Evolutionary conservation across 805 yeast species (phyloP), one percentile per base, ranked within the genome.

Genomic region (Saturnispora zaruensis): DNA sequence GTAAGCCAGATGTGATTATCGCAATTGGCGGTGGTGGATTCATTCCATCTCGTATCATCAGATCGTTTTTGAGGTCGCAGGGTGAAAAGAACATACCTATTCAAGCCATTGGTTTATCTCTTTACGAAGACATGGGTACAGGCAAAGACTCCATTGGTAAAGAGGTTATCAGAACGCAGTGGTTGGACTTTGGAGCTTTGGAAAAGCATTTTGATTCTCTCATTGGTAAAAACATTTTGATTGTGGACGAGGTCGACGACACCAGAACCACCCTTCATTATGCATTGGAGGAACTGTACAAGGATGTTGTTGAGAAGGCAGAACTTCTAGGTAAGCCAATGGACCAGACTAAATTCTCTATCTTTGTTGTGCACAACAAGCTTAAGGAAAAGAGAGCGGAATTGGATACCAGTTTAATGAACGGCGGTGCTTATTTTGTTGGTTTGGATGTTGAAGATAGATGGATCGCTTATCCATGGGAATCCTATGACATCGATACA

Each of bases 381-480:
- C 75, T 79, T 55, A 87, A 87, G 74, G 80, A 82, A 51, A 87
- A 87, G 74, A 79, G 78, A 57, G 95, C 91, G 8, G 78, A 81
- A 45, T 71, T 87, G 47, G 86, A 88, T 41, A 67, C 69, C 46
- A 76, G 75, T 13, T 71, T 84, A 70, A 74, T 87, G 73, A 71
- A 74, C 36, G 74, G 76, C 30, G 84, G 84, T 48, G 74, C 79
- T 53, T 87, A 87, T 64, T 66, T 82, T 44, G 84, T 87, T 46
- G 95, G 91, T 38, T 73, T 77, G 57, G 81, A 85, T 38, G 84
- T 84, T 37, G 81, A 80, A 24, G 95, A 87, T 62, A 71, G 70
- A 59, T 87, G 96, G 96, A 79, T 87, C 58, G 89, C 91, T 40
- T 87, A 87, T 66, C 96, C 96, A 38, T 87, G 95, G 95, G 96